These are phyloP conservation scores for Irpex rosettiformis DNA, from an alignment of 1,284 basidiomycete genomes.

Conservation along the genomic window DNA sequence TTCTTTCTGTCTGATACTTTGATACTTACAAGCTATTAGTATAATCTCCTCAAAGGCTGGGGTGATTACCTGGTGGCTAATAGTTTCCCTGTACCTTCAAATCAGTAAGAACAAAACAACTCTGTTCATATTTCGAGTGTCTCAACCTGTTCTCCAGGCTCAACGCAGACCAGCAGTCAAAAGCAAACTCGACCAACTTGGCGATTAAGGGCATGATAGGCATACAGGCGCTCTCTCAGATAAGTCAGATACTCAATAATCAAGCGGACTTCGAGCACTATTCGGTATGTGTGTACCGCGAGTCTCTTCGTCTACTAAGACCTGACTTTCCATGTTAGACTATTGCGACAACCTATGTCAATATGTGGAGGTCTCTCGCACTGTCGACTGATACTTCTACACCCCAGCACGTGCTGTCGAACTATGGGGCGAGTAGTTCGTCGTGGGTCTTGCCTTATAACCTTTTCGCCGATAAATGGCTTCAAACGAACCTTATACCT, in stretches of 20 bases:
- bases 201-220: slow-evolving; percentile 72
- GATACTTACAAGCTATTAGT: slow-evolving; percentile 29
- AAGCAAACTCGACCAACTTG: slow-evolving; percentile 70
- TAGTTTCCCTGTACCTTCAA: slow-evolving; percentile 50
- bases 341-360: slow-evolving; percentile 16
- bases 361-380: slow-evolving; percentile 28
- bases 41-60: slow-evolving; percentile 58
- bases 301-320: not conserved
- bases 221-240: slow-evolving; percentile 60
- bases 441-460: slow-evolving; percentile 65
- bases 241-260: slow-evolving; percentile 46
- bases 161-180: slow-evolving; percentile 12
- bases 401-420: slow-evolving; percentile 33
- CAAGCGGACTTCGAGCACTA: slow-evolving; percentile 44
- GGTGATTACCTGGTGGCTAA: slow-evolving; percentile 57
- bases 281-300: slow-evolving; percentile 34
- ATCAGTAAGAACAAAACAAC: slow-evolving; percentile 41
- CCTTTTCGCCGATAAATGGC: slow-evolving; percentile 58
- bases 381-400: slow-evolving; percentile 27
- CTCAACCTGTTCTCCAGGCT: not conserved
- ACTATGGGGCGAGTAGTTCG: slow-evolving; percentile 40
- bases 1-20: not conserved
- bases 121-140: slow-evolving; percentile 27
- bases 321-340: slow-evolving; percentile 8
- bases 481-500: slow-evolving; percentile 27